Evolutionary conservation across 2,329 filamentous ascomycete genomes (phyloP).

Genomic region (Apiospora kogelbergensis): DNA sequence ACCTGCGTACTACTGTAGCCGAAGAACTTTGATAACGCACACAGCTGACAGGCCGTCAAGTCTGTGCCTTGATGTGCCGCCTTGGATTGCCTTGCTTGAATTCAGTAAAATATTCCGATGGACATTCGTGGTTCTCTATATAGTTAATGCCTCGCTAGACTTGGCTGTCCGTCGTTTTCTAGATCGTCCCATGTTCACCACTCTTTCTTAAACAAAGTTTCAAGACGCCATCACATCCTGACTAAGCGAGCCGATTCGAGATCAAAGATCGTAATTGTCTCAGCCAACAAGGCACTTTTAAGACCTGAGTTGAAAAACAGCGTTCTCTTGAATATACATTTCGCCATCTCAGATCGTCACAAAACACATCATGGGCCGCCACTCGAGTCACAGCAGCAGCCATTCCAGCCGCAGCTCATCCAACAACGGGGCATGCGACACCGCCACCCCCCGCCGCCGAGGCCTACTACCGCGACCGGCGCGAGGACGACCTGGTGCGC

Average conservation of each 20-base stretch:
- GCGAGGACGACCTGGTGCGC: conserved; percentile 19
- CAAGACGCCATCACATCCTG: neutral
- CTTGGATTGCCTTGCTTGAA: neutral
- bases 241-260: neutral
- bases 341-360: too few species aligned
- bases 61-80: neutral
- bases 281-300: neutral
- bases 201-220: neutral
- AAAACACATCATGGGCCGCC: neutral
- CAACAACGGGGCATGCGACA: neutral
- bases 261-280: neutral
- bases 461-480: conserved; percentile 11
- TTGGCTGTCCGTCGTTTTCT: neutral
- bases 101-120: neutral
- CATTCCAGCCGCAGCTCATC: neutral
- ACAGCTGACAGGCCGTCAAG: neutral
- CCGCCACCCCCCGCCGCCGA: neutral
- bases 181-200: neutral
- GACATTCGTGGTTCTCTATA: neutral
- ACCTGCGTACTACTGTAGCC: neutral
- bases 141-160: neutral
- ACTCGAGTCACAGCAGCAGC: neutral
- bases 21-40: neutral
- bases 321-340: neutral
- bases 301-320: neutral